Conservation (phyloP, 805 yeast species). For the Yarrowia sp. region DNA sequence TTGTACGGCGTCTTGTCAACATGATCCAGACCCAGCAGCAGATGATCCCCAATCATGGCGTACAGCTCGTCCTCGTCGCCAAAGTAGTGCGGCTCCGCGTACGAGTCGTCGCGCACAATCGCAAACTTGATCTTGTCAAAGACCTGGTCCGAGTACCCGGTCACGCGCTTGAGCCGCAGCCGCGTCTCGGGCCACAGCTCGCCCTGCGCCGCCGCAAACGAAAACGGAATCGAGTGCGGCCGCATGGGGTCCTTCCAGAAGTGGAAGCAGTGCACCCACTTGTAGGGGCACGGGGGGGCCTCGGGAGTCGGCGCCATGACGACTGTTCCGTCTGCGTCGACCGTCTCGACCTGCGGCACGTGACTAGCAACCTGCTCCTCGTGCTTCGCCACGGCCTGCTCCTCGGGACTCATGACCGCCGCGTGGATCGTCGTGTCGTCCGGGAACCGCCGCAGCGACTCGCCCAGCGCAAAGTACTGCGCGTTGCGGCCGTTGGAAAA, state of each 20-base stretch:
- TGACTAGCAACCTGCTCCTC: constrained; percentile 29
- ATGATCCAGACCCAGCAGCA: constrained; percentile 76
- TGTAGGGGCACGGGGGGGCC: not conserved
- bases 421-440: constrained; percentile 46
- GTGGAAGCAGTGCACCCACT: constrained; percentile 46
- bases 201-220: constrained; percentile 64
- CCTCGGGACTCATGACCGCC: constrained; percentile 47
- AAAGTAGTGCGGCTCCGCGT: constrained; percentile 39
- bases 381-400: constrained; percentile 34
- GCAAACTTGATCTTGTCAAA: constrained; percentile 74
- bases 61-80: constrained; percentile 31
- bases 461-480: constrained; percentile 40
- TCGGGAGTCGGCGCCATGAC: constrained; percentile 13
- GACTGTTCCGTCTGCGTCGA: constrained; percentile 47
- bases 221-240: constrained; percentile 82
- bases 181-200: constrained; percentile 66
- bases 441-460: constrained; percentile 44
- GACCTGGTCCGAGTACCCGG: constrained; percentile 78
- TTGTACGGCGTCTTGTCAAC: constrained; percentile 74
- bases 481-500: constrained; percentile 35
- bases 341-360: constrained; percentile 43
- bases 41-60: constrained; percentile 57
- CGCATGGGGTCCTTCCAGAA: constrained; percentile 65
- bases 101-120: constrained; percentile 42
- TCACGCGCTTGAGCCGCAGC: constrained; percentile 59